Evolutionary conservation across 768 basidiomycete species (phyloP).

Genomic region (Podaxis sp.): DNA sequence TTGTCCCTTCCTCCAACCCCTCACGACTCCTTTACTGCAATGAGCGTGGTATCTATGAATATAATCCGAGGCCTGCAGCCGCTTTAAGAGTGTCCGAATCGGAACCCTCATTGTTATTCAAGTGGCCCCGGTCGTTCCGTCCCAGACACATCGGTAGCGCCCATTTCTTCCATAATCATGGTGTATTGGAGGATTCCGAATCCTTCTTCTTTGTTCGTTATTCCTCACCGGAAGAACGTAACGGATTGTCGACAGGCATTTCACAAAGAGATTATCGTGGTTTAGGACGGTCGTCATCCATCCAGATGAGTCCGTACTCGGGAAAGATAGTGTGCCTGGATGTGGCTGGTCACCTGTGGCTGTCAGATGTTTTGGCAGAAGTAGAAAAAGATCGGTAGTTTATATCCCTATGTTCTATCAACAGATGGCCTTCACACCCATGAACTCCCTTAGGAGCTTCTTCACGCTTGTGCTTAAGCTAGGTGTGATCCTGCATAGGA

Average conservation of each 20-base stretch:
- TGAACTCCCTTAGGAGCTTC: too few relatives aligned
- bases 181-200: neutral
- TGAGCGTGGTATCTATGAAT: neutral
- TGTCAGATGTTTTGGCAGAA: too few relatives aligned
- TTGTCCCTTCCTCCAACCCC: neutral
- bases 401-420: too few relatives aligned
- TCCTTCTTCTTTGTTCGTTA: neutral
- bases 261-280: neutral
- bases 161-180: neutral
- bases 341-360: neutral
- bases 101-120: neutral
- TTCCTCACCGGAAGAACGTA: neutral
- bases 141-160: neutral
- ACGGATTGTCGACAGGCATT: neutral
- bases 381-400: too few relatives aligned
- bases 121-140: neutral
- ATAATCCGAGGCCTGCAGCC: neutral
- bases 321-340: neutral
- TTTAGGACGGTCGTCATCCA: neutral
- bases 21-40: neutral
- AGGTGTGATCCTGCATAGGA: too few relatives aligned
- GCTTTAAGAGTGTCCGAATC: neutral
- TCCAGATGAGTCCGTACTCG: neutral
- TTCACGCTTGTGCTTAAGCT: too few relatives aligned
- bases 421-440: too few relatives aligned